A percentile compares a stretch with the other conserved stretches of the same genome.
Evolutionary conservation across 148 eudicot genomes (phyloP).

Genomic region (Arbutus unedo): DNA sequence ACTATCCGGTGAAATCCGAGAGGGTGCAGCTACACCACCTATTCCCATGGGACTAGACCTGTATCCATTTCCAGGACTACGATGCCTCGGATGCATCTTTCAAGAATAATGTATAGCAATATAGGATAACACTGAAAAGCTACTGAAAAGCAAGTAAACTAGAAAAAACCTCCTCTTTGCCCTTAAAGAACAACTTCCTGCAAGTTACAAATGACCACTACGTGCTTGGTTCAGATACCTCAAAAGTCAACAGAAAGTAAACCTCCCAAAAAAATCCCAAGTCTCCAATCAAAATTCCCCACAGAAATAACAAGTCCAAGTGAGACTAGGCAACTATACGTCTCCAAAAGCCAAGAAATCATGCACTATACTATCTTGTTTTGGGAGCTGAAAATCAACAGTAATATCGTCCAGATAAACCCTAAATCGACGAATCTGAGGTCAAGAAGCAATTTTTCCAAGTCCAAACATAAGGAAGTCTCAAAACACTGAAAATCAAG

Average conservation of each 20-base stretch:
- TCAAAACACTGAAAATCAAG: conserved; percentile 12
- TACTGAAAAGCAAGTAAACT: not conserved
- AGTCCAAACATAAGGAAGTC: conserved; percentile 17
- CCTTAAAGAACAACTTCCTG: not conserved
- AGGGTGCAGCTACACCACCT: conserved; percentile 28
- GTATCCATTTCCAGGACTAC: conserved; percentile 52
- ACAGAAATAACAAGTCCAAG: not conserved
- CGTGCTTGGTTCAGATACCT: not conserved
- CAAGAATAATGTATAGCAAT: not conserved
- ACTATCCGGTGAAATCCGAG: conserved; percentile 41
- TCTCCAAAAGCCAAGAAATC: conserved; percentile 4
- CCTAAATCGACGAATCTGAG: conserved; percentile 4
- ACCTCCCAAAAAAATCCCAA: conserved; percentile 8
- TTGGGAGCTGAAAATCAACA: conserved; percentile 16
- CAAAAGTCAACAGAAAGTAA: not conserved
- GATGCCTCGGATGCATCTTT: conserved; percentile 48
- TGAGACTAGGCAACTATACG: not conserved
- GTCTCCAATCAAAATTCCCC: conserved; percentile 15
- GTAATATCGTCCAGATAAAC: conserved; percentile 9
- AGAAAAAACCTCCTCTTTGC: not conserved
- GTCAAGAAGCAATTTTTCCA: conserved; percentile 9
- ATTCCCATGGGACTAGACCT: conserved; percentile 39
- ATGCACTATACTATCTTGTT: not conserved
- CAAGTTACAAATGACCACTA: not conserved
- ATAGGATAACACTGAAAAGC: not conserved